Conservation (phyloP, 371 early-diverging fungal genomes). For the Lichtheimia ramosa region DNA sequence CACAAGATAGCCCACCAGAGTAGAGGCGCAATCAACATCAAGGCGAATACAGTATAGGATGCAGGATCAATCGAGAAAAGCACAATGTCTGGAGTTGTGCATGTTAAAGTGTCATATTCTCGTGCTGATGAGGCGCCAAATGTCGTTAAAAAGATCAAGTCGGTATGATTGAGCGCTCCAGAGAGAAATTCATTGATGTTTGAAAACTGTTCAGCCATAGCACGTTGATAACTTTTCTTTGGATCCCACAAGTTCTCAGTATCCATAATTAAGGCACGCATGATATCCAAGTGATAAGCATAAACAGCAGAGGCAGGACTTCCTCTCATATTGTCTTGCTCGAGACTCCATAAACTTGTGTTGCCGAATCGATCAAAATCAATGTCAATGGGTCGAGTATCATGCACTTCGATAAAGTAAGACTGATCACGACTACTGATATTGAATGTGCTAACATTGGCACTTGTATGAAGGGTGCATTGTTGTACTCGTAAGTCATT, state of each 20-base stretch:
- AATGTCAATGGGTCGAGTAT: neutral
- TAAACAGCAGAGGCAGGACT: neutral
- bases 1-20: conserved; percentile 16
- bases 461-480: conserved; percentile 10
- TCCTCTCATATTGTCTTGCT: too few relatives aligned
- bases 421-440: too few relatives aligned
- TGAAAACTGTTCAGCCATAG: too few relatives aligned
- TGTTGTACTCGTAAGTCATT: neutral
- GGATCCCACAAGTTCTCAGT: too few relatives aligned
- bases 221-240: too few relatives aligned
- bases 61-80: neutral
- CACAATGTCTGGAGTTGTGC: too few relatives aligned
- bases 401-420: neutral
- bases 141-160: neutral
- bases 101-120: too few relatives aligned
- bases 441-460: too few relatives aligned
- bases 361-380: conserved; percentile 12
- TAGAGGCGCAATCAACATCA: conserved; percentile 6
- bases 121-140: too few relatives aligned
- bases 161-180: conserved; percentile 1
- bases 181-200: neutral
- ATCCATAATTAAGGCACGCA: neutral
- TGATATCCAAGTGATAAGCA: conserved; percentile 3
- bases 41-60: neutral
- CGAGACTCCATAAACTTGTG: neutral